These are phyloP conservation scores for Ilex asprella DNA, from an alignment of 257 asterid genomes.

Conservation along the genomic window DNA sequence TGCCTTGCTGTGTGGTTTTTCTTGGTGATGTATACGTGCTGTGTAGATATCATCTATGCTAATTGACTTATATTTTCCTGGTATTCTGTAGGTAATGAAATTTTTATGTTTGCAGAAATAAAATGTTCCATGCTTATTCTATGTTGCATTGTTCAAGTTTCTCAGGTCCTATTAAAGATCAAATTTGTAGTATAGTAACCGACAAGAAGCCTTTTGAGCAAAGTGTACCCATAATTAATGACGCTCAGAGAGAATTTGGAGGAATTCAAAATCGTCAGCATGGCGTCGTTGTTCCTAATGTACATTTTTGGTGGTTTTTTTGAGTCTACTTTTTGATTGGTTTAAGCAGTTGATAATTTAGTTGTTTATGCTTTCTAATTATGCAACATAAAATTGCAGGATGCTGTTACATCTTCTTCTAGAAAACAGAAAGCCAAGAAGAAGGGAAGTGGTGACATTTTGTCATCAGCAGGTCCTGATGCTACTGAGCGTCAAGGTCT, in stretches of 20 bases:
- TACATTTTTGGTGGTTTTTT: conserved; percentile 15
- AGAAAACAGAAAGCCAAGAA: conserved; percentile 68
- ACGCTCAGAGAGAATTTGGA: conserved; percentile 27
- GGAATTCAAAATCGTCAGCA: conserved; percentile 38
- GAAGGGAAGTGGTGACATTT: conserved; percentile 49
- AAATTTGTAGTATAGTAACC: conserved; percentile 35
- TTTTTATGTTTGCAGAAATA: too few relatives aligned
- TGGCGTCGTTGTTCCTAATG: conserved; percentile 38
- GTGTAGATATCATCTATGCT: too few relatives aligned
- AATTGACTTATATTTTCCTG: too few relatives aligned
- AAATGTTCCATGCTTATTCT: conserved; percentile 42
- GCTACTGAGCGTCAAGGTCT: conserved; percentile 69
- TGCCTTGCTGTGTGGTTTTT: too few relatives aligned
- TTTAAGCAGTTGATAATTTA: conserved; percentile 3
- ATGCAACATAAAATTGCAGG: conserved; percentile 44
- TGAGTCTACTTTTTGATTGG: neutral
- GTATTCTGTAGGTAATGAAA: too few relatives aligned
- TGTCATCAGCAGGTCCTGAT: conserved; percentile 45
- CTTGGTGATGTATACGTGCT: too few relatives aligned
- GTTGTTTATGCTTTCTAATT: conserved; percentile 19
- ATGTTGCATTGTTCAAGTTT: conserved; percentile 62
- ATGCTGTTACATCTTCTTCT: conserved; percentile 53
- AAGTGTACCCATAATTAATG: conserved; percentile 29
- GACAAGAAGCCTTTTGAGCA: conserved; percentile 45
- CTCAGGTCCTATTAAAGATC: conserved; percentile 80